phyloP scores from a whole-genome alignment of 768 basidiomycete species.

The Xerocomellus intermedius region DNA sequence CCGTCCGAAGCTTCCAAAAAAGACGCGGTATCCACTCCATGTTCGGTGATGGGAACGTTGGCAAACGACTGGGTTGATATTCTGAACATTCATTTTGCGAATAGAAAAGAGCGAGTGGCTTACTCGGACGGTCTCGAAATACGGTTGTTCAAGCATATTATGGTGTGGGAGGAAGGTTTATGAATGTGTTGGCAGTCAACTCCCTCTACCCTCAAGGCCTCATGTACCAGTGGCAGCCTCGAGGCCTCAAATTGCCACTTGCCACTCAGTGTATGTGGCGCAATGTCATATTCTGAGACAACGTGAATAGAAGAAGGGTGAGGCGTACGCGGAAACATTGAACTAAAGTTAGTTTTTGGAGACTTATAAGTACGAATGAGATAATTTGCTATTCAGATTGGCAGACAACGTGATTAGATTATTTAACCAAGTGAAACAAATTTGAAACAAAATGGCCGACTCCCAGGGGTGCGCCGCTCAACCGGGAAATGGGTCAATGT shows the following conservation, averaged over 20 bases:
- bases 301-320: constrained; percentile 19
- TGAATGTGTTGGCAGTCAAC: neutral
- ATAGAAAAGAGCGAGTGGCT: constrained; percentile 10
- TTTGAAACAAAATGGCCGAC: constrained; percentile 2
- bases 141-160: constrained; percentile 41
- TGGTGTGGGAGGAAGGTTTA: constrained; percentile 9
- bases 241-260: constrained; percentile 20
- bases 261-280: constrained; percentile 22
- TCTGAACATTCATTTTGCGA: neutral
- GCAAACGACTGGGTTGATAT: constrained; percentile 66
- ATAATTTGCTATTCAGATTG: constrained; percentile 22
- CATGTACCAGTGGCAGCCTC: constrained; percentile 26
- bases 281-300: constrained; percentile 20
- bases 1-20: constrained; percentile 93
- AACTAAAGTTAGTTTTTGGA: constrained; percentile 14
- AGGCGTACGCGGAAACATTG: neutral
- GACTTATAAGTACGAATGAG: constrained; percentile 19
- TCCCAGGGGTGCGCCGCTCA: neutral
- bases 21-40: constrained; percentile 72
- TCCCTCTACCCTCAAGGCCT: constrained; percentile 16
- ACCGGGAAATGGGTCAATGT: neutral
- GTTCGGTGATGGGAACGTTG: constrained; percentile 73
- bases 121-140: constrained; percentile 71
- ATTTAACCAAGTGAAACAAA: constrained; percentile 7
- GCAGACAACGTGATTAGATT: constrained; percentile 10